phyloP scores from a whole-genome alignment of 2,329 filamentous ascomycete genomes.

The Geosmithia morbida region DNA sequence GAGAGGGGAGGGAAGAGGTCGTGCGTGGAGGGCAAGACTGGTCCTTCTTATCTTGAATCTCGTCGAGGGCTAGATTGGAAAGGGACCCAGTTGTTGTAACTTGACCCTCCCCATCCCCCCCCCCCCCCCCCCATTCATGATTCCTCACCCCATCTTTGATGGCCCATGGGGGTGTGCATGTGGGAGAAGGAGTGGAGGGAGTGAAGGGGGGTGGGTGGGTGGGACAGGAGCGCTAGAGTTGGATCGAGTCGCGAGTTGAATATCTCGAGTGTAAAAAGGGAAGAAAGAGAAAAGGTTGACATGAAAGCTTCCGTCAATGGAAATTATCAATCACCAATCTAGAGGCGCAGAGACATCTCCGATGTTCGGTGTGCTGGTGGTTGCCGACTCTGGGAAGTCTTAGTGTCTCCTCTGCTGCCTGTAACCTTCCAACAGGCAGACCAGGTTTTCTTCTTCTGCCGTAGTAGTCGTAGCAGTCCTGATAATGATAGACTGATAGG shows the following conservation, averaged over 20 bases:
- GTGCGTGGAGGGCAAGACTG: neutral
- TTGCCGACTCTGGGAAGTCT: too few species aligned
- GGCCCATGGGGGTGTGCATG: neutral
- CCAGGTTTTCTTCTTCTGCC: too few species aligned
- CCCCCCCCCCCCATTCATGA: neutral
- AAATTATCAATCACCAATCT: neutral
- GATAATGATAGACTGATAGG: too few species aligned
- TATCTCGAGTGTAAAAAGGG: too few species aligned
- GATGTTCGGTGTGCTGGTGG: neutral
- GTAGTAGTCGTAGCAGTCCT: too few species aligned
- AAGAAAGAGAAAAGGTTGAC: constrained; percentile 4
- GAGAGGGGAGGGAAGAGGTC: neutral
- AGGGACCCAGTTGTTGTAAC: neutral
- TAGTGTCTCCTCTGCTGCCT: too few species aligned
- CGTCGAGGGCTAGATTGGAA: neutral
- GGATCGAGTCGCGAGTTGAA: too few species aligned
- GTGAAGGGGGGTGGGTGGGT: too few species aligned
- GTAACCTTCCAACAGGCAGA: too few species aligned
- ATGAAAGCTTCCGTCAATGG: constrained; percentile 10
- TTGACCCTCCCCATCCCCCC: neutral
- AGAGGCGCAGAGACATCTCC: neutral
- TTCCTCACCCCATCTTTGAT: neutral
- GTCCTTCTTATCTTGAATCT: neutral
- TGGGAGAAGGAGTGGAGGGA: too few species aligned
- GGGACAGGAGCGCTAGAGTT: too few species aligned